Base-by-base conservation (phyloP, 257 asterid genomes). In the Ilex aquifolium region DNA sequence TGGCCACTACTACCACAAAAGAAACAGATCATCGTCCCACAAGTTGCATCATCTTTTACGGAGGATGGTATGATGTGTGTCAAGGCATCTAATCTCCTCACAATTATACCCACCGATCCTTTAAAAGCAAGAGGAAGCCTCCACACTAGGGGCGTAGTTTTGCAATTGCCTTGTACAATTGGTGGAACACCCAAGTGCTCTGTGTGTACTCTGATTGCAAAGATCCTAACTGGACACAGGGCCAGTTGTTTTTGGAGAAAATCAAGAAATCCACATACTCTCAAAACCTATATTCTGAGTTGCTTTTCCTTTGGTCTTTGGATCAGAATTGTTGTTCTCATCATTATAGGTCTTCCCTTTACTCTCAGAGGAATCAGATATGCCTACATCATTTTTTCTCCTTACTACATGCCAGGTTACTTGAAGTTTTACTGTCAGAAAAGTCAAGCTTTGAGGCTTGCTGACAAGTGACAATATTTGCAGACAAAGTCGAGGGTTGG, bases 221-320 rank as follows among this genome's bases (percentile, higher is more conserved):
- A 70, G 61, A 21, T 60, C 77, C 31, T 65, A 44, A 53, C 59
- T 58, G 65, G 59, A 14, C 3, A 61, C 17, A 31, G 60, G 39
- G 57, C 55, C 63, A 12, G 68, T 65, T 57, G 54, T 62, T 58
- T 66, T 79, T 10, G 79, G 66, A n/a, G 81, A 75, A 59, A 82
- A 69, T 51, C 93, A 85, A 67, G 89, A 77, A 10, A 88, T 76
- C 96, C 96, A 88, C 75, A 81, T 69, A 65, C 93, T 83, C 52
- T 81, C 66, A 53, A 27, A 66, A 29, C 62, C 70, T 60, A 60
- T 14, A 46, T 54, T 65, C 61, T 57, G n/a, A 15, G 36, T 30
- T 8, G 72, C 70, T 60, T 44, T 61, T 39, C 13, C 71, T 64
- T 67, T 65, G 36, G 64, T 66, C 6, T 77, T 78, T 61, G 15